A percentile compares a stretch with the other conserved stretches of the same genome.
Evolutionary conservation across 1,284 basidiomycete genomes (phyloP).

Genomic region (Gomphus sp.): DNA sequence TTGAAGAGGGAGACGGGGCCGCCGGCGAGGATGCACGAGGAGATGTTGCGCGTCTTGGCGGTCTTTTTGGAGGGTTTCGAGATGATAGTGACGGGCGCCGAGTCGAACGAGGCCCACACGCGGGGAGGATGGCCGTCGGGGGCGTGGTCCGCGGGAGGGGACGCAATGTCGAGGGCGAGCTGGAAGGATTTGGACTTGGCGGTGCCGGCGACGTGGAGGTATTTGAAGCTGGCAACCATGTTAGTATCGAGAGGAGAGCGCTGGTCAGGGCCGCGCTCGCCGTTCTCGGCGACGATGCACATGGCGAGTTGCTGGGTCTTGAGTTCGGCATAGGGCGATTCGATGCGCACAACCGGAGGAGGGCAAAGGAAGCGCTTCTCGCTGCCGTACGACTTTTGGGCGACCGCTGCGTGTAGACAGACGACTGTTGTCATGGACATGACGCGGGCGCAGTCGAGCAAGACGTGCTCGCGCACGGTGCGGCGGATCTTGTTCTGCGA

Average conservation of each 20-base stretch:
- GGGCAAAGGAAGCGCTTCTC: slow-evolving; percentile 89
- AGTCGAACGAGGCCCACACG: slow-evolving; percentile 87
- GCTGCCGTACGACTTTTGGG: slow-evolving; percentile 87
- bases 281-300: slow-evolving; percentile 77
- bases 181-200: slow-evolving; percentile 87
- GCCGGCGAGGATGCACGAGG: slow-evolving; percentile 82
- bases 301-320: slow-evolving; percentile 74
- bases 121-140: slow-evolving; percentile 51
- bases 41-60: slow-evolving; percentile 89
- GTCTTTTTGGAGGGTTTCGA: slow-evolving; percentile 98
- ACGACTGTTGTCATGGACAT: slow-evolving; percentile 84
- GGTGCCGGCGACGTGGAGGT: slow-evolving; percentile 80
- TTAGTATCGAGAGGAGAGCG: slow-evolving; percentile 71
- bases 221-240: slow-evolving; percentile 83
- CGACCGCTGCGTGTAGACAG: slow-evolving; percentile 81
- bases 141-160: slow-evolving; percentile 26
- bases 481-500: slow-evolving; percentile 71
- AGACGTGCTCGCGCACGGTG: slow-evolving; percentile 69
- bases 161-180: slow-evolving; percentile 75
- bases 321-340: slow-evolving; percentile 75
- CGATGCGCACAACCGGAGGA: slow-evolving; percentile 81
- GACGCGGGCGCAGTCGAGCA: slow-evolving; percentile 59
- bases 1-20: slow-evolving; percentile 94
- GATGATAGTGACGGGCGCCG: slow-evolving; percentile 86
- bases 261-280: slow-evolving; percentile 75